Conservation (phyloP, 2,329 filamentous ascomycete species). For the Biscogniauxia marginata region DNA sequence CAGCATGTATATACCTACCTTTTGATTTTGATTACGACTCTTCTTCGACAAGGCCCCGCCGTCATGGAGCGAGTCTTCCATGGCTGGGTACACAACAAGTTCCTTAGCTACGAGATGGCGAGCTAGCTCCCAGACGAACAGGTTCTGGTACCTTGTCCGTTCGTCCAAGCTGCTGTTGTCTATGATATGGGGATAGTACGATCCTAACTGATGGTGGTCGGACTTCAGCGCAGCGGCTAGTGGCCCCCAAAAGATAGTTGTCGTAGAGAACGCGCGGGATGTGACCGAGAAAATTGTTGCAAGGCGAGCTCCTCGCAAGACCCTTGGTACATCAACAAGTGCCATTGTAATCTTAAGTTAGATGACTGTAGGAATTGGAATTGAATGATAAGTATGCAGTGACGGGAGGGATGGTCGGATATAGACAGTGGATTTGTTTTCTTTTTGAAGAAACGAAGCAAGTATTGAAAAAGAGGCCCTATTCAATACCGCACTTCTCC, state of each 20-base stretch:
- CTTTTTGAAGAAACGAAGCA: too few relatives aligned
- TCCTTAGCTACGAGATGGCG: conserved; percentile 52
- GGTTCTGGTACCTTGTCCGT: conserved; percentile 45
- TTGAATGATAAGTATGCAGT: too few relatives aligned
- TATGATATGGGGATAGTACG: conserved; percentile 43
- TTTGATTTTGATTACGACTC: conserved; percentile 34
- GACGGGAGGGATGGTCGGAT: too few relatives aligned
- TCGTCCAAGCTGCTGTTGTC: conserved; percentile 41
- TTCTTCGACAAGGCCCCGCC: conserved; percentile 41
- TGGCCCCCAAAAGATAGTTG: not conserved
- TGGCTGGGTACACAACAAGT: conserved; percentile 46
- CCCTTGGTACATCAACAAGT: not conserved
- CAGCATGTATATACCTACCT: conserved; percentile 13
- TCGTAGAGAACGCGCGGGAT: not conserved
- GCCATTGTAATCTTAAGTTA: not conserved
- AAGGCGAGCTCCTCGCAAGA: not conserved
- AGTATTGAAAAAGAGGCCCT: not conserved
- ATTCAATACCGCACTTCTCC: not conserved
- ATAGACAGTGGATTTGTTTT: too few relatives aligned
- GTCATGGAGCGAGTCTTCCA: conserved; percentile 40
- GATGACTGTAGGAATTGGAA: not conserved
- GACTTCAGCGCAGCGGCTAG: not conserved
- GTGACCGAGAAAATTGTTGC: not conserved
- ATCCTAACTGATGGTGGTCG: conserved; percentile 25
- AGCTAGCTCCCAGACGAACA: conserved; percentile 52